Conservation (phyloP, 2,329 filamentous ascomycete species). For the Penicillium sp. region DNA sequence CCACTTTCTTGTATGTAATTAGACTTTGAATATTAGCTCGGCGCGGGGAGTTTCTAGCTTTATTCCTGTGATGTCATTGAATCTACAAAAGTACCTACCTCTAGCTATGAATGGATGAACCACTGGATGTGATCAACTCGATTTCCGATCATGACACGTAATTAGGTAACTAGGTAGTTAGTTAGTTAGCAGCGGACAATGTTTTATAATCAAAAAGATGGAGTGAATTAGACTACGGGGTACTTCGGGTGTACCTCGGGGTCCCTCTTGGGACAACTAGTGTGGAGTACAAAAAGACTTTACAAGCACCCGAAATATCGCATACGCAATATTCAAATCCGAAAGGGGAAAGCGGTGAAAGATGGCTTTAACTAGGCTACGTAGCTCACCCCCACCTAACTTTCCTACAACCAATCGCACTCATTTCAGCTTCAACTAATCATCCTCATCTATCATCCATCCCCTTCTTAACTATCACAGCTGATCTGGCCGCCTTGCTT, state of each 20-base stretch:
- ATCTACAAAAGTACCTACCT: not conserved
- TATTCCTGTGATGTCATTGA: not conserved
- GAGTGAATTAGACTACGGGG: no score
- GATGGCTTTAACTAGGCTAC: not conserved
- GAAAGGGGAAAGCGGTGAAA: not conserved
- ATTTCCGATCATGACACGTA: not conserved
- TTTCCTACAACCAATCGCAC: slow-evolving; percentile 3
- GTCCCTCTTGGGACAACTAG: no score
- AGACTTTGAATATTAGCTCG: not conserved
- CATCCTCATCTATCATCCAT: not conserved
- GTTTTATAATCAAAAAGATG: no score
- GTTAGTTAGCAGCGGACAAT: no score
- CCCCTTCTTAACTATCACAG: slow-evolving; percentile 4
- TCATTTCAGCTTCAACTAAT: not conserved
- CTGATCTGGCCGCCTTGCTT: slow-evolving; percentile 2
- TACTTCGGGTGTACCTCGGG: no score
- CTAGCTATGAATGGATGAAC: not conserved
- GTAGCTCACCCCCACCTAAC: slow-evolving; percentile 1
- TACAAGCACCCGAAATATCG: no score
- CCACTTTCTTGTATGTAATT: not conserved
- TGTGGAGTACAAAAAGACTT: no score
- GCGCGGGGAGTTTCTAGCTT: not conserved
- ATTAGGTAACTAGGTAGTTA: no score
- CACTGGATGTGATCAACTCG: not conserved
- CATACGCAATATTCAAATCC: no score